Evolutionary conservation across 805 yeast species (phyloP), one percentile per base, ranked within the genome.

Genomic region (Saturnispora silvae): DNA sequence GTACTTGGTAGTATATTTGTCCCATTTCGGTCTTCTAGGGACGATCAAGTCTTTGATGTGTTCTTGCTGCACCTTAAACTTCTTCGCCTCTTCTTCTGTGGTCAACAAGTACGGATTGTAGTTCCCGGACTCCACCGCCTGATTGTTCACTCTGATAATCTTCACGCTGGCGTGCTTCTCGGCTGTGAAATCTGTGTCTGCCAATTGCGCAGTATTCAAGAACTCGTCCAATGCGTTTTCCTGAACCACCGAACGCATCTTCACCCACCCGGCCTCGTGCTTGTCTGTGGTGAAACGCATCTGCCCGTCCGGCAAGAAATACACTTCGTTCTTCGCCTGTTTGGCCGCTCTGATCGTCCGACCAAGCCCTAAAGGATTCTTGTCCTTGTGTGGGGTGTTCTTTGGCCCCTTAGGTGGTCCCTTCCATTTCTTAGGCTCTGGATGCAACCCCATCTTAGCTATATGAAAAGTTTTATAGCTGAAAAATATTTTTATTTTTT

Each of bases 181-280:
- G 3, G 97, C 96, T 7, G 95, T 77, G 62, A 92, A 92, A 62
- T 92, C 97, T 16, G 89, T 86, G 54, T 86, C 95, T 2, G 96
- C 96, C 41, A 92, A 70, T 57, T 85, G 95, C 1, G 98, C 99
- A 6, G 96, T 89, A 52, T 78, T 81, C 52, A 92, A 70, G 58
- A 92, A 87, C 61, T 92, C 99, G 60, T 92, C 97, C 40, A 92
- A 61, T 1, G 96, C 80, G 48, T 81, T 75, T 57, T 92, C 97
- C 51, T 92, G 97, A 0, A 97, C 92, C 13, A 92, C 94, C 2
- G 96, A 86, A 55, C 92, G 74, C 52, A 92, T 63, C 45, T 86
- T 84, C 35, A 83, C 94, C 94, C 95, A 85, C 44, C 70, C 72
- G 11, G 85, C 94, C 53, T 84, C 94, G 47, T 75, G 82, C 48